Conservation (phyloP, 768 basidiomycete genomes). For the Rhodotorula kratochvilovae region DNA sequence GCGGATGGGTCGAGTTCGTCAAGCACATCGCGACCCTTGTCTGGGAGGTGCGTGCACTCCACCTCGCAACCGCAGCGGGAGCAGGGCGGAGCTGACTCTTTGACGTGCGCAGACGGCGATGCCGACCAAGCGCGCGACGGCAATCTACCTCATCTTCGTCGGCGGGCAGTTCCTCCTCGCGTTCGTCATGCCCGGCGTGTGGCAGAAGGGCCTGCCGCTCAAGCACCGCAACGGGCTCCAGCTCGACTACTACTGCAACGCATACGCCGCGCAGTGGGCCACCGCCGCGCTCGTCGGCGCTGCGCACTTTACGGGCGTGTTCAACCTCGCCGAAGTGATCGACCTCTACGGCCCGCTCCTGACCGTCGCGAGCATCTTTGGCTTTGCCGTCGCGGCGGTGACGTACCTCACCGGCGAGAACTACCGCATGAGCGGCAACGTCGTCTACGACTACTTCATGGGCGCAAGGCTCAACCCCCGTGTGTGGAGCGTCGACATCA, state of each 20-base stretch:
- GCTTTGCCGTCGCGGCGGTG: constrained; percentile 68
- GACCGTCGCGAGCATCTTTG: constrained; percentile 89
- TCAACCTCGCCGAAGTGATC: constrained; percentile 89
- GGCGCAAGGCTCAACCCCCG: constrained; percentile 91
- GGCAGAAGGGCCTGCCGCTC: constrained; percentile 92
- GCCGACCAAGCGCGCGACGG: constrained; percentile 82
- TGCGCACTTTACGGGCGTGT: constrained; percentile 65
- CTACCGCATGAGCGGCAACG: constrained; percentile 90
- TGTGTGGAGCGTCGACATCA: constrained; percentile 82
- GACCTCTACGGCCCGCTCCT: constrained; percentile 94
- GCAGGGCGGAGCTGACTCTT: neutral
- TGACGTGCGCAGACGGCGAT: constrained; percentile 66
- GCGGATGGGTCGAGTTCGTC: constrained; percentile 26
- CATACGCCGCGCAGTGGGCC: constrained; percentile 73
- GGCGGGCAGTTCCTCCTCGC: constrained; percentile 85
- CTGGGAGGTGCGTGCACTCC: constrained; percentile 8
- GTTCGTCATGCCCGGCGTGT: constrained; percentile 81
- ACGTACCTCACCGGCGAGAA: constrained; percentile 79
- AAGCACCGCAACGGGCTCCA: constrained; percentile 89
- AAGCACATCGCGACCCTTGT: constrained; percentile 27
- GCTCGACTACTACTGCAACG: constrained; percentile 95
- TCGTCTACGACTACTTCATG: constrained; percentile 82
- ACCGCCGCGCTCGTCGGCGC: constrained; percentile 64
- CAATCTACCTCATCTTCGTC: constrained; percentile 82
- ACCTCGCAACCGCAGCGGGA: neutral